A percentile compares a stretch with the other conserved stretches of the same genome.
These are phyloP conservation scores for Starmerella sp. DNA, from an alignment of 805 yeast species.

Conservation along the genomic window DNA sequence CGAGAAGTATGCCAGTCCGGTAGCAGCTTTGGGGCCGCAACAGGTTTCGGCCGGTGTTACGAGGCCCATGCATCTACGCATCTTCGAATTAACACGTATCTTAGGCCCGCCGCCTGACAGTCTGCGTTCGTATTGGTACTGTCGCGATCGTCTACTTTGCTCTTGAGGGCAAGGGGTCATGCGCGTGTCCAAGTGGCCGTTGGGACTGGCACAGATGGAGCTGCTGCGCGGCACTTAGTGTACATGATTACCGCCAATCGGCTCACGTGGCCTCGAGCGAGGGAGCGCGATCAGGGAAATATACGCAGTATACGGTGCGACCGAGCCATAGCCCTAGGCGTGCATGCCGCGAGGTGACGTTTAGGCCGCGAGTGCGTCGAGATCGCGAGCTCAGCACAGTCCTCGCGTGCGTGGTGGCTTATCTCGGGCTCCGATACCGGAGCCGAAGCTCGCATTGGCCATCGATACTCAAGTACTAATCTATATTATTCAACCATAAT, in stretches of 20 bases:
- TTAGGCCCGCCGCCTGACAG: too few species aligned
- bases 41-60: too few species aligned
- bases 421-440: too few species aligned
- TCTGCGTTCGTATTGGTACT: background rate
- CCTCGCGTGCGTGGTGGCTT: too few species aligned
- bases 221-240: background rate
- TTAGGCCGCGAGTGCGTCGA: background rate
- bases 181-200: background rate
- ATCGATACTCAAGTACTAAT: too few species aligned
- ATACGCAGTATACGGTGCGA: background rate
- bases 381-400: too few species aligned
- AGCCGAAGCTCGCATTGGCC: too few species aligned
- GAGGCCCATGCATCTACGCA: background rate
- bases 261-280: too few species aligned
- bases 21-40: too few species aligned
- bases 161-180: slow-evolving; percentile 1
- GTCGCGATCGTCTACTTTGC: slow-evolving; percentile 3
- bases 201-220: background rate
- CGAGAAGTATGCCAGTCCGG: too few species aligned
- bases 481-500: too few species aligned
- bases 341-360: background rate
- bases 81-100: background rate
- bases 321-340: background rate
- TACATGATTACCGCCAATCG: background rate
- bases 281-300: background rate